Evolutionary conservation across 2,329 filamentous ascomycete species (phyloP), one percentile per base, ranked within the genome.

Genomic region (Cytospora mali): DNA sequence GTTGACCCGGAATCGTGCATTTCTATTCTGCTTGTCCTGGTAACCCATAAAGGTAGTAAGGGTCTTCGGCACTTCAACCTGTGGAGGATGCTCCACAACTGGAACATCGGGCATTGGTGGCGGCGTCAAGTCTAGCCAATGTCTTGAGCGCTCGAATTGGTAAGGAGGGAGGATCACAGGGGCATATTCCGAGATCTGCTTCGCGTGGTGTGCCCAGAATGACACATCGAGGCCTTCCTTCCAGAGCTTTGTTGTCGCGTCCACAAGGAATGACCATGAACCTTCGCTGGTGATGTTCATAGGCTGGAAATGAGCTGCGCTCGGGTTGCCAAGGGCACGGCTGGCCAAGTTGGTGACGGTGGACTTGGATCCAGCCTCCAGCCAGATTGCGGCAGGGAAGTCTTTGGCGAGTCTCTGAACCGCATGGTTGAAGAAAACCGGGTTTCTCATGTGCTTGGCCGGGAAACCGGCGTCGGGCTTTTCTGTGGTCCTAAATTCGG

Each of bases 371-470:
- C 80, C 80, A 0, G 77, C 78, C 61, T 82, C 80, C 0, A 80
- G 71, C 54, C 67, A 81, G n/a, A 76, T 66, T 13, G 66, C 69
- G 0, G 50, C 21, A 0, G 72, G 70, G 66, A 33, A 50, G 4
- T 13, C 3, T 25, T 31, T 25, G 13, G 25, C 25, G 10, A 61
- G 58, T 21, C 58, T 13, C 39, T 61, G 51, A 3, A 55, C 18
- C 16, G 68, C 81, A 11, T 80, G 71, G 25, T 72, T 46, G 66
- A 80, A 81, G 66, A 71, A 80, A 0, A 83, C 81, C 0, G 80
- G 78, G 0, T 75, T 42, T 1, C 79, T 66, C 68, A 79, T 75
- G 57, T 83, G 80, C 0, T 72, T 59, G 0, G 74, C 55, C 2
- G 75, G 61, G 27, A 69, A 71, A 2, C 61, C 58, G 4, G 58